Conservation (phyloP, 2,329 filamentous ascomycete genomes). For the Cordyceps cateniannulata region DNA sequence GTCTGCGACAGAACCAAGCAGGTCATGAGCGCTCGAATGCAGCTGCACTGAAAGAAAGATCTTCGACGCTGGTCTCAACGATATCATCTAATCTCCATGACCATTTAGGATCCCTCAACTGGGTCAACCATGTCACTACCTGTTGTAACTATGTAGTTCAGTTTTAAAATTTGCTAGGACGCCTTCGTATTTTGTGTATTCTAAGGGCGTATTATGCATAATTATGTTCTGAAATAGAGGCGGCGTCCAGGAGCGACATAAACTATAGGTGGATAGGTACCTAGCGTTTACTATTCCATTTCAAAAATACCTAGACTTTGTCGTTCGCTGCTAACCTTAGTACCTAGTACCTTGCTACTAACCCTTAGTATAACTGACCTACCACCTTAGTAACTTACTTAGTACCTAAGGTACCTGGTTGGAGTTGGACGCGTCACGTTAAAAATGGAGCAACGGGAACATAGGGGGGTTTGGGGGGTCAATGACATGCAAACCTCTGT, state of each 20-base stretch:
- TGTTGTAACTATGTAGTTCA: neutral
- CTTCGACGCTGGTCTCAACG: neutral
- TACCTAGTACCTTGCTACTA: neutral
- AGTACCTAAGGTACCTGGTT: neutral
- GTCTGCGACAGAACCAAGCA: neutral
- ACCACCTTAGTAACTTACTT: no score
- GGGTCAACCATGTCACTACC: neutral
- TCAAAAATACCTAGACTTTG: no score
- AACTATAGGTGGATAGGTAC: neutral
- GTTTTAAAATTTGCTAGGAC: neutral
- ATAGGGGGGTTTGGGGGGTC: neutral
- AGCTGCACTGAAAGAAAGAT: neutral
- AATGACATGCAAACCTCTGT: neutral
- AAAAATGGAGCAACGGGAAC: slow-evolving; percentile 9
- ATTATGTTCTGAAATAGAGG: neutral
- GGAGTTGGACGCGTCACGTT: slow-evolving; percentile 8
- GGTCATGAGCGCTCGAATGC: neutral
- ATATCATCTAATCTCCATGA: neutral
- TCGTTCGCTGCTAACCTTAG: no score
- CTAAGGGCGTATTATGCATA: neutral
- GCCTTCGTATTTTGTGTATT: neutral
- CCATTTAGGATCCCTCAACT: neutral
- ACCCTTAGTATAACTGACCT: no score
- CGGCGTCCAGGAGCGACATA: neutral
- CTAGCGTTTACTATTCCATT: no score